phyloP scores from a whole-genome alignment of 371 early-diverging fungal genomes.

The Apophysomyces sp. region DNA sequence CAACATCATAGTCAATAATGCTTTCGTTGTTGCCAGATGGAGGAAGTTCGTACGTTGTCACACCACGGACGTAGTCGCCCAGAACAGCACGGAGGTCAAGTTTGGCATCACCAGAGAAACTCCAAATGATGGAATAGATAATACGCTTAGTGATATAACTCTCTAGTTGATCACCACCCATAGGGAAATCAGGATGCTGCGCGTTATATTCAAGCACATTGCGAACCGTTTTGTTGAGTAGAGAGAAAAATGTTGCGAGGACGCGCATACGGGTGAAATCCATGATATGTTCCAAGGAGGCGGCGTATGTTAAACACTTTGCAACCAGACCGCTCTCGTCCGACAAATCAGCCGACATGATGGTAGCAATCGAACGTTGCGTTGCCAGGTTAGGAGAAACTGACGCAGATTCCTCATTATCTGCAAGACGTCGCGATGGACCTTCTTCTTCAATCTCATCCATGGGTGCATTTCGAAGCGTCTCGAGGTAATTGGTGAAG shows the following conservation, averaged over 20 bases:
- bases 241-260: slow-evolving; percentile 85
- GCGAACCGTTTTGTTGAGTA: slow-evolving; percentile 87
- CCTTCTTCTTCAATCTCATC: slow-evolving; percentile 82
- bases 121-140: slow-evolving; percentile 88
- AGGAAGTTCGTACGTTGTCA: slow-evolving; percentile 85
- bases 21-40: slow-evolving; percentile 51
- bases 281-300: slow-evolving; percentile 91
- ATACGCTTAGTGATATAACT: slow-evolving; percentile 82
- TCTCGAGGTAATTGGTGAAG: slow-evolving; percentile 80
- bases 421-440: slow-evolving; percentile 33
- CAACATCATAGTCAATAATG: slow-evolving; percentile 93
- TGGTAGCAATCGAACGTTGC: slow-evolving; percentile 76
- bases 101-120: slow-evolving; percentile 92
- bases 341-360: slow-evolving; percentile 72
- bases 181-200: slow-evolving; percentile 91
- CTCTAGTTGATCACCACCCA: slow-evolving; percentile 77
- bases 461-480: slow-evolving; percentile 73
- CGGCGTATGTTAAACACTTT: slow-evolving; percentile 70
- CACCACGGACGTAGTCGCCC: slow-evolving; percentile 80
- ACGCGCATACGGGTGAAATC: slow-evolving; percentile 91
- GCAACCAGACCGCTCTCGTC: slow-evolving; percentile 74
- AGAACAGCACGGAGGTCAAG: slow-evolving; percentile 74
- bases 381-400: slow-evolving; percentile 65
- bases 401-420: slow-evolving; percentile 50
- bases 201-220: slow-evolving; percentile 87